phyloP scores from a whole-genome alignment of 1,284 basidiomycete genomes.

The Pascua sp. region DNA sequence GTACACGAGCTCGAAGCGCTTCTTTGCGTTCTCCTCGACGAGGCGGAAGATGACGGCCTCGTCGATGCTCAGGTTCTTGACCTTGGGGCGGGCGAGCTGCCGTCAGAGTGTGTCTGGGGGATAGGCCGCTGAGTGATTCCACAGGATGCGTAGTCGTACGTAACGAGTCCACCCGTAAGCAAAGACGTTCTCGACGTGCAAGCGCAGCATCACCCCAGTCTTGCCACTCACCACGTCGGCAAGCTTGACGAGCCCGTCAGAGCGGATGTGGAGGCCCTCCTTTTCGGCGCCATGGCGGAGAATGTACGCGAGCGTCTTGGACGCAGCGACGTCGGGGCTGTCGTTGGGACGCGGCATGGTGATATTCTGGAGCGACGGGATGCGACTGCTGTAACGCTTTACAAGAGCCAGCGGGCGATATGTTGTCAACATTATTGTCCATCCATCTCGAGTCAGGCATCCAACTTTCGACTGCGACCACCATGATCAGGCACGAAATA shows the following conservation, averaged over 20 bases:
- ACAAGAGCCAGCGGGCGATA: too few species aligned
- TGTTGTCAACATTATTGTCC: background rate
- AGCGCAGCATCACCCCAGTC: background rate
- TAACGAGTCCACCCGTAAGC: too few species aligned
- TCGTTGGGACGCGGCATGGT: slow-evolving; percentile 48
- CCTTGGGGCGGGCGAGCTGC: slow-evolving; percentile 58
- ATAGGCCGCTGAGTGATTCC: too few species aligned
- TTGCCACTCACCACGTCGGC: slow-evolving; percentile 62
- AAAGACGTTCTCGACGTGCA: too few species aligned
- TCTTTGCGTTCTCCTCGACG: slow-evolving; percentile 70
- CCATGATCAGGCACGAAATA: too few species aligned
- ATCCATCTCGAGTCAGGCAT: too few species aligned
- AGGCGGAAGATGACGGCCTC: slow-evolving; percentile 63
- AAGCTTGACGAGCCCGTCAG: slow-evolving; percentile 75
- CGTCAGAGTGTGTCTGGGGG: background rate
- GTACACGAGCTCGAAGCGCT: slow-evolving; percentile 66
- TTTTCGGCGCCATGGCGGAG: slow-evolving; percentile 76
- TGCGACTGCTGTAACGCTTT: too few species aligned
- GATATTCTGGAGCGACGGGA: background rate
- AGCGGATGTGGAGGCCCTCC: slow-evolving; percentile 67
- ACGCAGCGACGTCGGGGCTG: slow-evolving; percentile 55
- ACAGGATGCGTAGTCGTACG: too few species aligned
- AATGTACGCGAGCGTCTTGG: slow-evolving; percentile 78
- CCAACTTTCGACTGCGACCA: too few species aligned
- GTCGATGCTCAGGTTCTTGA: slow-evolving; percentile 53